Base-by-base conservation (phyloP, 2,329 filamentous ascomycete species). In the Neoascochyta sp. region DNA sequence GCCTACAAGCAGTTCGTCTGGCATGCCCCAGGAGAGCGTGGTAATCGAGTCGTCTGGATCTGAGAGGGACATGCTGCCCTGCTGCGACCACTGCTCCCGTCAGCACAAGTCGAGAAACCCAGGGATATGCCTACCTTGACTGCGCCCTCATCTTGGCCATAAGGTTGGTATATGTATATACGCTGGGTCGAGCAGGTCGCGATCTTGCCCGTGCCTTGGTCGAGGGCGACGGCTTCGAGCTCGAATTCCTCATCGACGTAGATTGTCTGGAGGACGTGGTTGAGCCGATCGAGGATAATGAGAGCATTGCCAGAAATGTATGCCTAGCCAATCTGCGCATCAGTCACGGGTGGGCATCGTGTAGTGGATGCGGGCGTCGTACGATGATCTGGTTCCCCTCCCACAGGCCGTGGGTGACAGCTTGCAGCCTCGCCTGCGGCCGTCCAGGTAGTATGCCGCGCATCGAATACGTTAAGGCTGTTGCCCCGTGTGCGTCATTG, bases 271-370 rank as follows among this genome's bases (percentile, higher is more conserved):
- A 95, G 66, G 42, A 95, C 77, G 32, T 76, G 76, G 40, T 81
- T 73, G 29, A 85, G 76, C 28, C 80, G 83, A 54, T 78, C 76
- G 47, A 96, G 79, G 51, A 98, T 81, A 30, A 92, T 79, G 44
- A 96, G 78, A 40, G 86, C 86, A 64, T 83, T 85, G 53, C 90
- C 90, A 38, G 86, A 92, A 45, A 95, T 83, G 66, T 96, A 98
- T 29, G 80, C 78, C 86, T 93, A 40, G 4, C 7, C 2, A 18
- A 11, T 10, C 17, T 16, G 10, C 11, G 4, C 16, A 31, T 50
- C 34, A 48, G 45, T 31, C 29, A 15, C 23, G 23, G 29, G 27
- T 24, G 20, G 28, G 17, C 28, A 33, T 32, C 9, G 9, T 9
- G 19, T 17, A n/a, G 18, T 14, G 14, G 19, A 13, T 27, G 40